These are phyloP conservation scores for Calonectria pseudoreteaudii DNA, from an alignment of 2,329 filamentous ascomycete species.

Conservation along the genomic window DNA sequence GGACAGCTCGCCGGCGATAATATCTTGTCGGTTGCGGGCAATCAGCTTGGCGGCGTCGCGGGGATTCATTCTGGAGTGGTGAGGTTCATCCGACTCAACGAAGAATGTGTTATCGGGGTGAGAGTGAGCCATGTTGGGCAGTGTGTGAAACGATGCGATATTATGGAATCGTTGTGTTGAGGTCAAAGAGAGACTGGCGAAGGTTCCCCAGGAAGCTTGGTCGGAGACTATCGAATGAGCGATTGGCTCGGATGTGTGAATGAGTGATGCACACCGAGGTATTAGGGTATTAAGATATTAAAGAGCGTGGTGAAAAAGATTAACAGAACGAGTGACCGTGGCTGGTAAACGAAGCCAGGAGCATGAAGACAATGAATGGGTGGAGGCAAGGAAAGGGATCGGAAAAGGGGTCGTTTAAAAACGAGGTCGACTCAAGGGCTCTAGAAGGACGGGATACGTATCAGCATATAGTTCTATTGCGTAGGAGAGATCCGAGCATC, in stretches of 20 bases:
- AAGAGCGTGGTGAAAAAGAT: constrained; percentile 64
- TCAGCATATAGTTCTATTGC: constrained; percentile 46
- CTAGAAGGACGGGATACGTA: constrained; percentile 49
- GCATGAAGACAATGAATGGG: constrained; percentile 52
- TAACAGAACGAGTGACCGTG: constrained; percentile 69
- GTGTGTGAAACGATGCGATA: constrained; percentile 16
- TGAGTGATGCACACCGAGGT: constrained; percentile 54
- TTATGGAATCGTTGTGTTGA: constrained; percentile 39
- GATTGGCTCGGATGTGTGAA: constrained; percentile 36
- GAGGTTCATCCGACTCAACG: constrained; percentile 66
- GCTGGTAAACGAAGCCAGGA: constrained; percentile 60
- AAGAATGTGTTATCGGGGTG: constrained; percentile 63
- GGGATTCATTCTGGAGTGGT: constrained; percentile 70
- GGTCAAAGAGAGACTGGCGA: constrained; percentile 60
- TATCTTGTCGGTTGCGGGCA: constrained; percentile 85
- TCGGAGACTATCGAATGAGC: constrained; percentile 57
- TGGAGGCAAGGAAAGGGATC: constrained; percentile 54
- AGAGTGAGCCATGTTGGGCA: constrained; percentile 60
- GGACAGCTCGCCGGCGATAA: constrained; percentile 90
- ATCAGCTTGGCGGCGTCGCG: constrained; percentile 83
- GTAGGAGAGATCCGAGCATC: constrained; percentile 35
- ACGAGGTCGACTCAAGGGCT: constrained; percentile 58
- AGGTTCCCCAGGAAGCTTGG: constrained; percentile 66
- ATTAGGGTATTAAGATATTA: constrained; percentile 69
- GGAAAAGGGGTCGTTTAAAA: constrained; percentile 61